These are phyloP conservation scores for Aspergillus floridensis DNA, from an alignment of 2,329 filamentous ascomycete species.

Conservation along the genomic window DNA sequence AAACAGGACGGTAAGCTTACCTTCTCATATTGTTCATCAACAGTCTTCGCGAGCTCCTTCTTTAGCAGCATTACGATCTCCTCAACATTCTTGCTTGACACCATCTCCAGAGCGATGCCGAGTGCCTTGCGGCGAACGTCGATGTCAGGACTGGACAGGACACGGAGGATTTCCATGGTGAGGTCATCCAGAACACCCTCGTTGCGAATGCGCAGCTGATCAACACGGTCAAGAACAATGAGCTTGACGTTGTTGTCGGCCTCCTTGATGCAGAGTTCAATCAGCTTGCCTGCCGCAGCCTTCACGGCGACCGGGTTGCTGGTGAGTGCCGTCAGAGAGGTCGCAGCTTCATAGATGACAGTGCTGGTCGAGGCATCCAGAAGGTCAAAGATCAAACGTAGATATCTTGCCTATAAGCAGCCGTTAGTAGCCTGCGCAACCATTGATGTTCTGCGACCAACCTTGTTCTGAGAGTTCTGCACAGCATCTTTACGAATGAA, in stretches of 20 bases:
- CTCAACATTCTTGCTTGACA: conserved; percentile 97
- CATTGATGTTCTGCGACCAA: conserved; percentile 36
- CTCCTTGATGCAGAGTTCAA: conserved; percentile 95
- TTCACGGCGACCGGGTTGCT: conserved; percentile 97
- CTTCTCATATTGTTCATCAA: conserved; percentile 98
- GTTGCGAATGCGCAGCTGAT: conserved; percentile 81
- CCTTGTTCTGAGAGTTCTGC: conserved; percentile 91
- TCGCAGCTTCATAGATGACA: conserved; percentile 95
- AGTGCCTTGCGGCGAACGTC: conserved; percentile 93
- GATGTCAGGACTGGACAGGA: conserved; percentile 91
- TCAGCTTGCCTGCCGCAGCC: conserved; percentile 91
- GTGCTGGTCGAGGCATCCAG: conserved; percentile 90
- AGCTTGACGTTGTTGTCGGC: conserved; percentile 99
- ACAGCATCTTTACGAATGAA: conserved; percentile 98
- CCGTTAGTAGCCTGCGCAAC: conserved; percentile 25
- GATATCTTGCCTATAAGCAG: conserved; percentile 70
- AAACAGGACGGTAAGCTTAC: conserved; percentile 28
- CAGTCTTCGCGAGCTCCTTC: conserved; percentile 95
- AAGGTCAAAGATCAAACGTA: conserved; percentile 93
- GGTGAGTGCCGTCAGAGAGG: conserved; percentile 87
- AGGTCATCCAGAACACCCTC: conserved; percentile 90
- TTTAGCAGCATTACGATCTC: conserved; percentile 94
- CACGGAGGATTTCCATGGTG: conserved; percentile 94
- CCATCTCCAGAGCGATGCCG: conserved; percentile 90
- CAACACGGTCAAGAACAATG: conserved; percentile 92